Conservation (phyloP, 2,329 filamentous ascomycete genomes). For the Paracamarosporium sp. region DNA sequence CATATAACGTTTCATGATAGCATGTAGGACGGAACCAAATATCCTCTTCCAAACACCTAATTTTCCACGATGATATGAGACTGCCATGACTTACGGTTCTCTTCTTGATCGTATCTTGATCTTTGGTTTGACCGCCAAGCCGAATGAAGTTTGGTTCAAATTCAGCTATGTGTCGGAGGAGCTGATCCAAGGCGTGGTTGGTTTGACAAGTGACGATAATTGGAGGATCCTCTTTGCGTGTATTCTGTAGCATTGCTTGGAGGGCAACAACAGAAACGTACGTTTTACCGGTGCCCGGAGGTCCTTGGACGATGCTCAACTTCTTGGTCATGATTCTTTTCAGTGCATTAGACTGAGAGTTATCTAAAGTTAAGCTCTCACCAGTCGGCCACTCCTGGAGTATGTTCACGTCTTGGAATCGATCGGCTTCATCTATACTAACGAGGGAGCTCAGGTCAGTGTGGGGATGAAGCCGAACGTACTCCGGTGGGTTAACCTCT, state of each 20-base stretch:
- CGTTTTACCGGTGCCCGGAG: slow-evolving; percentile 82
- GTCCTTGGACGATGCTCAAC: slow-evolving; percentile 81
- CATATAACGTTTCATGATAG: no score
- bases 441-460: slow-evolving; percentile 59
- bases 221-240: slow-evolving; percentile 63
- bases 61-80: no score
- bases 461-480: slow-evolving; percentile 58
- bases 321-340: slow-evolving; percentile 73
- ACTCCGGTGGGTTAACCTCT: slow-evolving; percentile 58
- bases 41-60: no score
- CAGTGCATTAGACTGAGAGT: slow-evolving; percentile 73
- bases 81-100: slow-evolving; percentile 59
- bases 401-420: slow-evolving; percentile 59
- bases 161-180: slow-evolving; percentile 68
- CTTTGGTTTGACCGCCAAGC: slow-evolving; percentile 73
- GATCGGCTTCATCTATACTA: slow-evolving; percentile 41
- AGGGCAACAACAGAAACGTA: slow-evolving; percentile 78
- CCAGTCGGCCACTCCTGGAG: slow-evolving; percentile 61
- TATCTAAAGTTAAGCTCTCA: slow-evolving; percentile 63
- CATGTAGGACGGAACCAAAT: no score
- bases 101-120: slow-evolving; percentile 66
- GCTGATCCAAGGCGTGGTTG: slow-evolving; percentile 87
- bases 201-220: slow-evolving; percentile 86
- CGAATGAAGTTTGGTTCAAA: slow-evolving; percentile 70
- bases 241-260: slow-evolving; percentile 68